A percentile compares a stretch with the other conserved stretches of the same genome.
phyloP scores from a whole-genome alignment of 164 flowering plant genomes.

The Kingdonia uniflora region DNA sequence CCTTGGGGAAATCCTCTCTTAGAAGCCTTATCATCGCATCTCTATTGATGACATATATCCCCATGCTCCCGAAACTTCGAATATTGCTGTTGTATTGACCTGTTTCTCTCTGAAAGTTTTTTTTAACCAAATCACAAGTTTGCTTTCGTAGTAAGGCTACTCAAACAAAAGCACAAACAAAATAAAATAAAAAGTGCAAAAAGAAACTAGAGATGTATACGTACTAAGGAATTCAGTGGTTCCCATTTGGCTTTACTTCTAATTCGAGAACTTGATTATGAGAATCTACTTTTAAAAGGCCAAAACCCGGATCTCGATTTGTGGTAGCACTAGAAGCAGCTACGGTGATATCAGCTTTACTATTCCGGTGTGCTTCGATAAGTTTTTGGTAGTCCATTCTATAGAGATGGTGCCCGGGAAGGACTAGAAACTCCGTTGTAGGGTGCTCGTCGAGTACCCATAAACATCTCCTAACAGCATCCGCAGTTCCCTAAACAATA shows the following conservation, averaged over 20 bases:
- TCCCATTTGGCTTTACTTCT: conserved; percentile 16
- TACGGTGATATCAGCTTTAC: conserved; percentile 55
- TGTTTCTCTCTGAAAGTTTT: no score
- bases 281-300: conserved; percentile 32
- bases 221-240: conserved; percentile 19
- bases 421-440: conserved; percentile 48
- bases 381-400: conserved; percentile 71
- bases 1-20: conserved; percentile 40
- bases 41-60: conserved; percentile 56
- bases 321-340: conserved; percentile 21
- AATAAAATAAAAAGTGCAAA: not conserved
- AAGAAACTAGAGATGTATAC: conserved; percentile 3
- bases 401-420: conserved; percentile 91
- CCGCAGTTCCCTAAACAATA: conserved; percentile 57
- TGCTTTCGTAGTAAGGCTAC: no score
- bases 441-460: conserved; percentile 70
- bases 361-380: conserved; percentile 41
- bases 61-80: conserved; percentile 37
- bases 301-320: conserved; percentile 35
- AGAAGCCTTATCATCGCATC: conserved; percentile 50
- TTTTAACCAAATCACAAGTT: no score
- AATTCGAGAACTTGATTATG: conserved; percentile 30
- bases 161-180: no score
- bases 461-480: conserved; percentile 75
- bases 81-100: conserved; percentile 5